A percentile compares a stretch with the other conserved stretches of the same genome.
Conservation (phyloP, 495 filamentous ascomycete species). For the Lasiosphaeria hispida region DNA sequence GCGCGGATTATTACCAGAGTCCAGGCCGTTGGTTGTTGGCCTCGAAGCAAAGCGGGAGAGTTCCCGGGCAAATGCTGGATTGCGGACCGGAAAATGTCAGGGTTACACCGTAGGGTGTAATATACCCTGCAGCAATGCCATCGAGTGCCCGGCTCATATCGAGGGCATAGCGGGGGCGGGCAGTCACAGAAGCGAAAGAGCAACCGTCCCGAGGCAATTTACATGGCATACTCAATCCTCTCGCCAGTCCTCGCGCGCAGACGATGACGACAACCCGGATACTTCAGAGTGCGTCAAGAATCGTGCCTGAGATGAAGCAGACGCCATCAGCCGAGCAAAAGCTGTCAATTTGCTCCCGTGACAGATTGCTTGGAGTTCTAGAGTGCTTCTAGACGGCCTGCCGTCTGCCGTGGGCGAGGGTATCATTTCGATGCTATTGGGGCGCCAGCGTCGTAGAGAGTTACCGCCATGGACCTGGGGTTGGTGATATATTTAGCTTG, state of each 20-base stretch:
- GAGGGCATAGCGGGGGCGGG: conserved; percentile 1
- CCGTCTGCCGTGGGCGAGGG: neutral
- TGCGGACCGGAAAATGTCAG: conserved; percentile 13
- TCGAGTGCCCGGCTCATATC: conserved; percentile 11
- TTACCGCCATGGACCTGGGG: neutral
- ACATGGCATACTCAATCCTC: neutral
- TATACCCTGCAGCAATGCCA: conserved; percentile 5
- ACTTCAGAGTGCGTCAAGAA: too few species aligned
- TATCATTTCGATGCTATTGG: neutral
- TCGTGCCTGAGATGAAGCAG: neutral
- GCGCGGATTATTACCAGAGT: neutral
- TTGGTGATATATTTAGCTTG: neutral
- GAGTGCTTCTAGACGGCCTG: neutral
- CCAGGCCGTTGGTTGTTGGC: neutral
- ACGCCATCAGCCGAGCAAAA: neutral
- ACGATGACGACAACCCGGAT: neutral
- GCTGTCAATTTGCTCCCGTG: neutral
- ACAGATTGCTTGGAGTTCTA: neutral
- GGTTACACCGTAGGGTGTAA: conserved; percentile 8
- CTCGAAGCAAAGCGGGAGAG: conserved; percentile 7
- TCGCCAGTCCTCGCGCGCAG: neutral
- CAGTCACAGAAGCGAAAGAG: conserved; percentile 4
- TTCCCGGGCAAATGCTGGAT: conserved; percentile 3
- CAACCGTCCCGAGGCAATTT: conserved; percentile 2
- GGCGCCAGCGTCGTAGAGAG: neutral